These are phyloP conservation scores for Penicillium glabrum DNA, from an alignment of 2,329 filamentous ascomycete species.

Conservation along the genomic window DNA sequence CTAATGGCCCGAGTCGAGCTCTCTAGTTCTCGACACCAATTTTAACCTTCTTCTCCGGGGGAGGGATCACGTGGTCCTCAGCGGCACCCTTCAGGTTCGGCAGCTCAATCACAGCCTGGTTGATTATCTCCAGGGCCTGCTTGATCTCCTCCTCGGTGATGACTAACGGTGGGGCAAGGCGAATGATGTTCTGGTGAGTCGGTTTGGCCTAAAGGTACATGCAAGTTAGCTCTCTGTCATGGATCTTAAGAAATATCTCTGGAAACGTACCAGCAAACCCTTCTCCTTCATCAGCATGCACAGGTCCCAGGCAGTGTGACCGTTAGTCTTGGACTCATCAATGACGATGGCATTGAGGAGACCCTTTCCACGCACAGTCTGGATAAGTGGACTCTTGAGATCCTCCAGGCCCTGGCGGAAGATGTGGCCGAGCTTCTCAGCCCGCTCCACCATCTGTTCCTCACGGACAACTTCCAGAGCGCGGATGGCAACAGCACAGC, in stretches of 20 bases:
- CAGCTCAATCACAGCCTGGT: constrained; percentile 77
- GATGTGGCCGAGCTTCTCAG: constrained; percentile 74
- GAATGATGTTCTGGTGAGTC: constrained; percentile 97
- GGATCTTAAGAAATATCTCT: background rate
- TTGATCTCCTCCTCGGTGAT: constrained; percentile 87
- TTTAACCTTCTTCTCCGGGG: constrained; percentile 61
- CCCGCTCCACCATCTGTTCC: constrained; percentile 80
- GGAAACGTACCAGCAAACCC: constrained; percentile 70
- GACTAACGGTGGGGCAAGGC: constrained; percentile 92
- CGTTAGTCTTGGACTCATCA: constrained; percentile 80
- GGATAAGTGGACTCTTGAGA: constrained; percentile 78
- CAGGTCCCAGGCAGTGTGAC: constrained; percentile 91
- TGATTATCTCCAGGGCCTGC: constrained; percentile 75
- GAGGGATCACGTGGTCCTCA: constrained; percentile 57
- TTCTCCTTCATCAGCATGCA: constrained; percentile 95
- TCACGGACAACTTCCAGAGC: constrained; percentile 93
- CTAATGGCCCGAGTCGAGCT: background rate
- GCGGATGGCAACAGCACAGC: constrained; percentile 91
- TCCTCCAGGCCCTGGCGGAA: constrained; percentile 78
- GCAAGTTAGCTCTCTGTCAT: background rate
- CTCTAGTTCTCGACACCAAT: constrained; percentile 58
- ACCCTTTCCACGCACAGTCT: constrained; percentile 84
- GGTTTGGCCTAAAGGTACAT: constrained; percentile 76
- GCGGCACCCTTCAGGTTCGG: constrained; percentile 63
- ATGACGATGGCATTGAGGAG: constrained; percentile 95